These are phyloP conservation scores for Phalaenopsis aphrodite DNA, from an alignment of 106 monocot species.

Conservation along the genomic window DNA sequence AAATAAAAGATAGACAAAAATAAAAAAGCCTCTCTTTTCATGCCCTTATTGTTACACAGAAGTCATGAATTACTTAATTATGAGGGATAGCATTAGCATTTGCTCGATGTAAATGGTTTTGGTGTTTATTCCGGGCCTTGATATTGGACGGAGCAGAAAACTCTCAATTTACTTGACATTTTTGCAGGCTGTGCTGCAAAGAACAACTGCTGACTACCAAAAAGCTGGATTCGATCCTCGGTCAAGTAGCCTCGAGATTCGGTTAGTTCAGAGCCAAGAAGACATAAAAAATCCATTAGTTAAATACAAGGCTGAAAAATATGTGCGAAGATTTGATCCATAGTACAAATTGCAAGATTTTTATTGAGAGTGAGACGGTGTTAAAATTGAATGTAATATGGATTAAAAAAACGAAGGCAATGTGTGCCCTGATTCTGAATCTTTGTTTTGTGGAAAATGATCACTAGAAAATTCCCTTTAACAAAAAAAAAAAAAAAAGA, in stretches of 20 bases:
- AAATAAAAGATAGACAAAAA: no score
- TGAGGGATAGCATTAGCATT: background rate
- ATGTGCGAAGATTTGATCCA: background rate
- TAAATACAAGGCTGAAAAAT: slow-evolving; percentile 66
- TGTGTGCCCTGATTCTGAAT: no score
- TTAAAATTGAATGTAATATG: no score
- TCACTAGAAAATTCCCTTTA: no score
- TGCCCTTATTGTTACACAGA: background rate
- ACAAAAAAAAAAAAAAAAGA: no score
- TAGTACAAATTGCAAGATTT: no score
- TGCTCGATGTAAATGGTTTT: background rate
- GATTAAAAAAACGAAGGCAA: no score
- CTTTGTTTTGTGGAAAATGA: no score
- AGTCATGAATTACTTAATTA: background rate
- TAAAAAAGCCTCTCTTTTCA: no score
- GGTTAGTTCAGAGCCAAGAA: slow-evolving; percentile 91
- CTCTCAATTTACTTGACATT: background rate
- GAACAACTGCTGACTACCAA: slow-evolving; percentile 68
- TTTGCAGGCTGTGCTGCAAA: slow-evolving; percentile 67
- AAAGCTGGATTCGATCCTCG: slow-evolving; percentile 59
- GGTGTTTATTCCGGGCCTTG: background rate
- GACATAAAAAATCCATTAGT: slow-evolving; percentile 68
- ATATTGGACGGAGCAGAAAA: background rate
- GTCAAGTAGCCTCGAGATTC: slow-evolving; percentile 74
- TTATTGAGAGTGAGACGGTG: no score